Conservation (phyloP, 345 rosid genomes). For the Mercurialis annua region DNA sequence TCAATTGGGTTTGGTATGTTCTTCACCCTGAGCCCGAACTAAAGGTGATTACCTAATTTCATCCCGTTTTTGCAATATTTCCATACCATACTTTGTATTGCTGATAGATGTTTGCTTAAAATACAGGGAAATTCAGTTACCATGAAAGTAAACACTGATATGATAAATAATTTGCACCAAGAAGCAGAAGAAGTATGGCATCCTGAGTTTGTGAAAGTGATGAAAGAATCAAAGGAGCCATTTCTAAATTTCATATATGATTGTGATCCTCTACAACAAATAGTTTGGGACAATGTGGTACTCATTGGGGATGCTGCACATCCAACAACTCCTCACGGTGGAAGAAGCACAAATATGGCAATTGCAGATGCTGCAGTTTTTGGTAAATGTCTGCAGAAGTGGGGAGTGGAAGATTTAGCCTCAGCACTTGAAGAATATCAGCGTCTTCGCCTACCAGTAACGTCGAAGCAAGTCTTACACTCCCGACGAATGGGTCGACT, state of each 20-base stretch:
- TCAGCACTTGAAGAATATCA: slow-evolving; percentile 73
- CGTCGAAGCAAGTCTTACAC: slow-evolving; percentile 57
- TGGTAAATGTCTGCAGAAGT: slow-evolving; percentile 56
- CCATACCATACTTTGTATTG: too few species aligned
- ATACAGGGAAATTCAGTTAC: slow-evolving; percentile 71
- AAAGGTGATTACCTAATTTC: slow-evolving; percentile 35
- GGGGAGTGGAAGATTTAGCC: slow-evolving; percentile 40
- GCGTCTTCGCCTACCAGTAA: slow-evolving; percentile 50
- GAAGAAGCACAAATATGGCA: slow-evolving; percentile 87
- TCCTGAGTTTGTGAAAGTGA: slow-evolving; percentile 55
- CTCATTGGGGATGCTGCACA: slow-evolving; percentile 83
- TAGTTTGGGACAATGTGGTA: slow-evolving; percentile 54
- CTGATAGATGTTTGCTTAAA: too few species aligned
- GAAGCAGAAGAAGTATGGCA: slow-evolving; percentile 64
- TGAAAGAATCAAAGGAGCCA: slow-evolving; percentile 66
- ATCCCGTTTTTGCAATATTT: too few species aligned
- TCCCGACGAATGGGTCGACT: slow-evolving; percentile 51
- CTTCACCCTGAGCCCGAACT: slow-evolving; percentile 61
- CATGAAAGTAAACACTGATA: slow-evolving; percentile 47
- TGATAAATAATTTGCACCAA: slow-evolving; percentile 52
- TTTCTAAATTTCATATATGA: slow-evolving; percentile 77
- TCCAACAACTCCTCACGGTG: slow-evolving; percentile 72
- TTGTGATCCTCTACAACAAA: slow-evolving; percentile 49
- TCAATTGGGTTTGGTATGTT: slow-evolving; percentile 75
- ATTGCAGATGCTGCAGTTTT: slow-evolving; percentile 59